Evolutionary conservation across 2,329 filamentous ascomycete species (phyloP), one percentile per base, ranked within the genome.

Genomic region (Hypoxylon sp.): DNA sequence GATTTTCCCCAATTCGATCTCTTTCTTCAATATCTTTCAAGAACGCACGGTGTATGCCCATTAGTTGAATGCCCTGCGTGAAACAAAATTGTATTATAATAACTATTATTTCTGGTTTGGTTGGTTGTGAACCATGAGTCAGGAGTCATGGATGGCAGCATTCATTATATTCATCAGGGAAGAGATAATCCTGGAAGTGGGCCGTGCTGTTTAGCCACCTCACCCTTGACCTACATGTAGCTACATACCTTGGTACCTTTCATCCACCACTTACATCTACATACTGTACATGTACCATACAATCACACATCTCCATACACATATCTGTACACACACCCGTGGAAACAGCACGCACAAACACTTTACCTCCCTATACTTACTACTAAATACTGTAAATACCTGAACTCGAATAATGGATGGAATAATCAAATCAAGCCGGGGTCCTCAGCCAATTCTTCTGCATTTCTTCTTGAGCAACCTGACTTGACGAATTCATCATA

Each of bases 1-100:
- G 24, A 24, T 57, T 62, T 61, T 33, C 48, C 44, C 53, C 14
- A 47, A n/a, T 29, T 47, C 37, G 19, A 24, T 53, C n/a, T 10
- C 59, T 6, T 57, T 44, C 14, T 48, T 13, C 2, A 22, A 9
- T 3, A 35, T 52, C 24, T 29, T 22, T 19, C n/a, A 37, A 33
- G n/a, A 22, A 17, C 17, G n/a, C 11, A 9, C 8, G 11, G n/a
- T 44, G 17, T 44, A 22, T 22, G 22, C 22, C n/a, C 46, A 29
- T n/a, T 22, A 5, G 26, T n/a, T 26, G 46, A 48, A 9, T 48
- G 29, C 5, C 1, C 29, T 31, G 5, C 8, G 29, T 31, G 29
- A 31, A 31, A 31, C 6, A 8, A 31, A 31, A 31, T 31, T 31
- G 6, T 31, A 31, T 31, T 31, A 31, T 31, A 31, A 3, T 26